A percentile compares a stretch with the other conserved stretches of the same genome.
These are phyloP conservation scores for Strobilomyces dryophilus DNA, from an alignment of 768 basidiomycete species.

Conservation along the genomic window DNA sequence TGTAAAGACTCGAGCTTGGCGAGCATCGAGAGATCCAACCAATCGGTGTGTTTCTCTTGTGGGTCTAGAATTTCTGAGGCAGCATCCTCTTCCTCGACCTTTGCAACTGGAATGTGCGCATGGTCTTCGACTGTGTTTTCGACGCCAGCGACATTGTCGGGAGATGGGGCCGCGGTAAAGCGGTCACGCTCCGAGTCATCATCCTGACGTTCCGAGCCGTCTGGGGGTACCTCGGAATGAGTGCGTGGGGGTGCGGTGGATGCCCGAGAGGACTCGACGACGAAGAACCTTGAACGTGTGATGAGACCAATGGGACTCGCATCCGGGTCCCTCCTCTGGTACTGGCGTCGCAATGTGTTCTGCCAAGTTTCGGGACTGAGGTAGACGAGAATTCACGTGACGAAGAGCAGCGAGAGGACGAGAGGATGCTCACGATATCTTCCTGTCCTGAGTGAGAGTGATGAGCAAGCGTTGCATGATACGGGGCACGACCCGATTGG, in stretches of 20 bases:
- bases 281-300: slow-evolving; percentile 20
- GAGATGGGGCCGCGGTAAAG: not conserved
- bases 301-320: slow-evolving; percentile 68
- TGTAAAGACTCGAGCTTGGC: slow-evolving; percentile 73
- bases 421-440: slow-evolving; percentile 56
- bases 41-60: slow-evolving; percentile 50
- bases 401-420: slow-evolving; percentile 16
- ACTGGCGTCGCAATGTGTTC: slow-evolving; percentile 70
- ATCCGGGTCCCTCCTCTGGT: slow-evolving; percentile 64
- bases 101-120: slow-evolving; percentile 3
- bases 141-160: not conserved
- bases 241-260: slow-evolving; percentile 21
- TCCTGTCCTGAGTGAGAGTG: slow-evolving; percentile 75
- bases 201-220: slow-evolving; percentile 11
- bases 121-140: slow-evolving; percentile 2
- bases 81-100: slow-evolving; percentile 23
- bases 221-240: slow-evolving; percentile 5
- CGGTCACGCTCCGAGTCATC: slow-evolving; percentile 11
- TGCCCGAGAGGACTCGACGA: slow-evolving; percentile 28
- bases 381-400: slow-evolving; percentile 14
- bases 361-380: slow-evolving; percentile 75
- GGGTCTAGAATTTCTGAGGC: slow-evolving; percentile 15
- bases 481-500: slow-evolving; percentile 59
- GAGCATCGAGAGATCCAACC: slow-evolving; percentile 68
- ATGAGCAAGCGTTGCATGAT: slow-evolving; percentile 72